Base-by-base conservation (phyloP, 805 yeast genomes). In the Wickerhamiella azyma region DNA sequence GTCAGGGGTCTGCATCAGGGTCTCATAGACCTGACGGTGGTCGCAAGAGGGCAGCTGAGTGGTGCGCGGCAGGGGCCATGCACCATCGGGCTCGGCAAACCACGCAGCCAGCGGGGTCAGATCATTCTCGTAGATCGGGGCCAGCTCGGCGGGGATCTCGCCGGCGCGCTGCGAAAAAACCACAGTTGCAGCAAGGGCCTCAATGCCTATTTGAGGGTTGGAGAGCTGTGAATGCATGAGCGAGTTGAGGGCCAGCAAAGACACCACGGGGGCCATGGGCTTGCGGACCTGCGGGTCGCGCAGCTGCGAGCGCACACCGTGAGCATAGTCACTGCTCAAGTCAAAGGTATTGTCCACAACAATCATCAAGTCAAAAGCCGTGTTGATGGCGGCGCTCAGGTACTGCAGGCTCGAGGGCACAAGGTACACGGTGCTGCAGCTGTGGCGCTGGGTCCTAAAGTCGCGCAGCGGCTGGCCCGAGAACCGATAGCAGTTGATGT, bases 151-250 rank as follows among this genome's bases (percentile, higher is more conserved):
- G 2, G 95, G 92, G 38, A 89, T 60, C 41, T 74, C 73, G 7
- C 97, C 97, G 11, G 81, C 85, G 49, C 79, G 71, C 52, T 82
- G 94, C 55, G 95, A 66, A 43, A 85, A 62, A 26, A 86, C 84
- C 3, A 86, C 94, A 16, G 81, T 71, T 1, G 94, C 85, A 1
- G 94, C 84, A 1, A 88, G 77, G 9, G 81, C 77, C 40, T 76
- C 77, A 51, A 76, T 79, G 38, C 85, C 65, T 52, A 57, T 13
- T 28, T 53, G 50, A 54, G 61, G 53, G 64, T 65, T 56, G 55
- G 70, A 66, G 48, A 72, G 56, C 50, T 76, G 75, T 51, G 85
- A 78, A 59, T 89, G 97, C 55, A 89, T 96, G 21, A 85, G 76
- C 2, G 94, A 79, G 55, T 84, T 79, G 48, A 79, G 74, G 1